Conservation (phyloP, 768 basidiomycete genomes). For the Pleurotus pulmonarius region DNA sequence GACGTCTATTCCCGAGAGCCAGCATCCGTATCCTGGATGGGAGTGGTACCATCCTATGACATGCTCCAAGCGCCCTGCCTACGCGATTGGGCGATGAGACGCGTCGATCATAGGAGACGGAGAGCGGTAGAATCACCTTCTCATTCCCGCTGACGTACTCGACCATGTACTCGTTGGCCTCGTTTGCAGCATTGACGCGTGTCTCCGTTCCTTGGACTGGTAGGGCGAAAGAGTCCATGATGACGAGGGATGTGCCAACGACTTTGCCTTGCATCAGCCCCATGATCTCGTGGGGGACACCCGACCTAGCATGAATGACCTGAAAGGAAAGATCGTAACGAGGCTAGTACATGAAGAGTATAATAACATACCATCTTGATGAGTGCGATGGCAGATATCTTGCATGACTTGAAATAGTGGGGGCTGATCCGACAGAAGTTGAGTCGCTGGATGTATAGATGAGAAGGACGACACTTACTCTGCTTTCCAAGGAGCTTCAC, state of each 20-base stretch:
- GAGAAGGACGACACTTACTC: conserved; percentile 57
- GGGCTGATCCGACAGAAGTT: conserved; percentile 38
- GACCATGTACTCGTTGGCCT: conserved; percentile 99
- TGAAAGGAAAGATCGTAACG: conserved; percentile 25
- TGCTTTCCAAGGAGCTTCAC: conserved; percentile 77
- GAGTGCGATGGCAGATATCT: conserved; percentile 91
- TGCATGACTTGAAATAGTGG: conserved; percentile 83
- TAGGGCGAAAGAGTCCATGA: conserved; percentile 96
- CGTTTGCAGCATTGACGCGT: conserved; percentile 91
- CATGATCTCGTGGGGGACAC: conserved; percentile 98
- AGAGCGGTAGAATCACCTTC: conserved; percentile 46
- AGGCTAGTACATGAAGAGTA: conserved; percentile 2
- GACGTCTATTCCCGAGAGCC: conserved; percentile 98
- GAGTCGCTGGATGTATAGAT: neutral
- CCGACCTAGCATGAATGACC: conserved; percentile 98
- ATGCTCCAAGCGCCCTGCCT: conserved; percentile 85
- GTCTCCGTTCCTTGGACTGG: conserved; percentile 99
- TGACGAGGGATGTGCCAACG: conserved; percentile 67
- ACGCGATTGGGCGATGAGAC: neutral
- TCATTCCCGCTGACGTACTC: conserved; percentile 82
- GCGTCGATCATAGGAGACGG: neutral
- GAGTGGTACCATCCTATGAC: conserved; percentile 98
- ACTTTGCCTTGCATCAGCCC: conserved; percentile 99
- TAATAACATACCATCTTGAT: conserved; percentile 78
- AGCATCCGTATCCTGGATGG: conserved; percentile 98